phyloP scores from a whole-genome alignment of 164 flowering plant genomes.

The Brasenia schreberi region DNA sequence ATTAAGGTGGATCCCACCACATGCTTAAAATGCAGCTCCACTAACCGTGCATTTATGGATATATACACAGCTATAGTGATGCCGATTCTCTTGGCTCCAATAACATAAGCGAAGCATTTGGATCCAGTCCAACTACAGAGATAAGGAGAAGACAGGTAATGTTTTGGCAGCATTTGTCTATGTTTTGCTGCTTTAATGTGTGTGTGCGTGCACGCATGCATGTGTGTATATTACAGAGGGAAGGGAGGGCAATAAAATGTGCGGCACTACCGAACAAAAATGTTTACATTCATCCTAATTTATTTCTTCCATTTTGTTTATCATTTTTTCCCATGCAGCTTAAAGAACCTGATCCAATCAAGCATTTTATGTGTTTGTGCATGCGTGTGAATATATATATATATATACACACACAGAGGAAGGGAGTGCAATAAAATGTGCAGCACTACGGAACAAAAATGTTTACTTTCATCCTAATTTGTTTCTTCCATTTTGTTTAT shows the following conservation, averaged over 20 bases:
- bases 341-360: constrained; percentile 69
- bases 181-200: not conserved
- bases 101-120: constrained; percentile 11
- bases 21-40: not conserved
- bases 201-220: not conserved
- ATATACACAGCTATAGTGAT: constrained; percentile 13
- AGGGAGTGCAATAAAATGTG: too few relatives aligned
- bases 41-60: not conserved
- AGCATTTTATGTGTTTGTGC: constrained; percentile 15
- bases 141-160: constrained; percentile 68
- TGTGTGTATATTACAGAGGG: not conserved
- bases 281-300: too few relatives aligned
- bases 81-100: constrained; percentile 31
- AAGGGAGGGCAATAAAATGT: not conserved
- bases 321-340: constrained; percentile 27
- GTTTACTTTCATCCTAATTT: too few relatives aligned
- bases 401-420: too few relatives aligned
- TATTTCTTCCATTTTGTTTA: too few relatives aligned
- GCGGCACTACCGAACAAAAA: too few relatives aligned
- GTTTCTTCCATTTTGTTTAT: too few relatives aligned
- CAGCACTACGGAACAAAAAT: too few relatives aligned
- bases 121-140: constrained; percentile 47
- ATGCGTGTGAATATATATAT: too few relatives aligned
- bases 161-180: not conserved
- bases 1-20: not conserved